These are phyloP conservation scores for Sclerotinia nivalis DNA, from an alignment of 2,329 filamentous ascomycete species.

Conservation along the genomic window DNA sequence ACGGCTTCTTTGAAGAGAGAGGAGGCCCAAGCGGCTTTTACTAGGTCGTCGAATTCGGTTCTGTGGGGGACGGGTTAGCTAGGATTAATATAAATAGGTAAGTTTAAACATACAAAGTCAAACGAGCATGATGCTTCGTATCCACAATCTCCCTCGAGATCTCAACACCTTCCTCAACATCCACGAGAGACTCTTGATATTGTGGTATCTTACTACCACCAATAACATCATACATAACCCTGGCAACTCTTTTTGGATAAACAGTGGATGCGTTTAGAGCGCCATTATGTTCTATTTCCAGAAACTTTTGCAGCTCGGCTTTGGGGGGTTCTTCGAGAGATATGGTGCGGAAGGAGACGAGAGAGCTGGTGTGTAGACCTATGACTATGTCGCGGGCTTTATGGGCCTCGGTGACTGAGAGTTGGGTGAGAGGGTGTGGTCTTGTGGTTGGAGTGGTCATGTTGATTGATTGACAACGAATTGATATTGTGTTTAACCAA, in stretches of 20 bases:
- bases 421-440: slow-evolving; percentile 49
- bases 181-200: slow-evolving; percentile 56
- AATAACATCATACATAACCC: slow-evolving; percentile 58
- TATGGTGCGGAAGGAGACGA: slow-evolving; percentile 62
- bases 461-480: not conserved
- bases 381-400: slow-evolving; percentile 53
- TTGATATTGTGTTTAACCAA: not conserved
- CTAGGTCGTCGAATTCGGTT: slow-evolving; percentile 5
- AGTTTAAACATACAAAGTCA: slow-evolving; percentile 47
- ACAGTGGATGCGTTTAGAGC: slow-evolving; percentile 41
- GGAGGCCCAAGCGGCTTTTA: slow-evolving; percentile 1
- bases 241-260: slow-evolving; percentile 52
- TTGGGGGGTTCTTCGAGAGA: slow-evolving; percentile 58
- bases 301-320: slow-evolving; percentile 50
- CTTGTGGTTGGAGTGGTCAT: not conserved
- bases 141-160: slow-evolving; percentile 49
- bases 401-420: slow-evolving; percentile 50
- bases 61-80: not conserved
- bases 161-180: slow-evolving; percentile 47
- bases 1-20: slow-evolving; percentile 8
- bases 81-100: fast-evolving
- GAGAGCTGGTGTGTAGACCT: slow-evolving; percentile 35
- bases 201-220: slow-evolving; percentile 51
- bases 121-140: slow-evolving; percentile 50
- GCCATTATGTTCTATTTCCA: slow-evolving; percentile 49